Percentiles rank a stretch among this genome's conserved stretches.
Conservation (phyloP, 768 basidiomycete species). For the Auricularia heimuer region DNA sequence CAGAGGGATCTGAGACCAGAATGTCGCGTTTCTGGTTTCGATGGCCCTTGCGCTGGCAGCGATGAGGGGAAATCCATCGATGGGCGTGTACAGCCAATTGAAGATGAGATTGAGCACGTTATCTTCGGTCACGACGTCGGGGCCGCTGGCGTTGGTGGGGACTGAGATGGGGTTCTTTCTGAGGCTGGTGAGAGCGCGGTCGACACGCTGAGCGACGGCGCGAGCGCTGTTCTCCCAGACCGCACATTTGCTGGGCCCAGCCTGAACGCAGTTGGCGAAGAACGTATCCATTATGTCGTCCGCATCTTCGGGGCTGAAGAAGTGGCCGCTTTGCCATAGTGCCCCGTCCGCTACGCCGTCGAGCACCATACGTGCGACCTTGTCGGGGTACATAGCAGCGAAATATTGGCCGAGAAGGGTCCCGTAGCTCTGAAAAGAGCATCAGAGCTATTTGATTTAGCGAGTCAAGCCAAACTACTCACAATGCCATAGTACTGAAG, state of each 20-base stretch:
- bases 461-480: background rate
- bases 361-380: no score
- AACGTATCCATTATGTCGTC: background rate
- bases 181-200: background rate
- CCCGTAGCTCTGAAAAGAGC: background rate
- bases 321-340: background rate
- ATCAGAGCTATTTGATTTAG: background rate
- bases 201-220: background rate
- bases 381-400: no score
- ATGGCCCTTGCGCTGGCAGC: background rate
- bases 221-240: background rate
- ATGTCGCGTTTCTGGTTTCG: background rate
- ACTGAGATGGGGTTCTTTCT: background rate
- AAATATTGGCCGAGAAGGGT: no score
- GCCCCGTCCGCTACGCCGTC: no score
- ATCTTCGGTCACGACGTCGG: background rate
- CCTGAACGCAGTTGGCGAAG: background rate
- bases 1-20: background rate
- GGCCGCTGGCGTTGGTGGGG: background rate
- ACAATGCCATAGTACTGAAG: background rate
- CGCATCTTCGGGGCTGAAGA: background rate
- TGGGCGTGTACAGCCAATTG: background rate
- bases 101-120: background rate
- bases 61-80: background rate
- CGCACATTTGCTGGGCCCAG: background rate